Evolutionary conservation across 169 alveolate species (phyloP), one percentile per base, ranked within the genome.

Genomic region (Miamiensis avidus): DNA sequence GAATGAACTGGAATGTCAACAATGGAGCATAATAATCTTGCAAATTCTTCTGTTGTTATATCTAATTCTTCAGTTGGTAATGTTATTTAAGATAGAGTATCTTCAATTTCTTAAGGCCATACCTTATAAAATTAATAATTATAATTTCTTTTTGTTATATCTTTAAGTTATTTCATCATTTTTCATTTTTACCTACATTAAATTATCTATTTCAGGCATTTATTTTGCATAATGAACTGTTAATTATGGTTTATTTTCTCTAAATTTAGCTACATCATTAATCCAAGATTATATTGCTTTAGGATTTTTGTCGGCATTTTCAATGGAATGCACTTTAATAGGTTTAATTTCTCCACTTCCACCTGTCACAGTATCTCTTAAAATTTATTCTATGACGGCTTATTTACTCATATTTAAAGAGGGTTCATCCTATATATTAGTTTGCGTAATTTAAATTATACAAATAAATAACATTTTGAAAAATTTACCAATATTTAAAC

Each of bases 211-310:
- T 86, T 94, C 96, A 29, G 98, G 98, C 97, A 96, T 96, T 75
- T 87, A 88, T 82, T 94, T 94, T 0, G 96, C 73, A 84, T 96
- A 96, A 74, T 91, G 86, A 33, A 96, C 96, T 29, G 94, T 90
- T 34, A 96, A 92, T 25, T 97, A 95, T 33, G 92, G 93, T 81
- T 95, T 92, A 65, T 91, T 95, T 85, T 94, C 84, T 83, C 94
- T 96, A 25, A 95, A 86, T 75, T 96, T 96, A 65, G 83, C 88
- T 34, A 96, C 95, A 75, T 88, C 92, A 31, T 91, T 90, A 28
- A 94, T 93, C 98, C 98, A 96, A n/a, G 87, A 88, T 69, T 92
- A 82, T 29, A 96, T 93, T 89, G 92, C 95, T 83, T 95, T 94
- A 25, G 97, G 96, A 82, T 94, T 94, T 73, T 93, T 94, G 65